Evolutionary conservation across 106 monocot genomes (phyloP), one percentile per base, ranked within the genome.

Genomic region (Dactylorhiza incarnata): DNA sequence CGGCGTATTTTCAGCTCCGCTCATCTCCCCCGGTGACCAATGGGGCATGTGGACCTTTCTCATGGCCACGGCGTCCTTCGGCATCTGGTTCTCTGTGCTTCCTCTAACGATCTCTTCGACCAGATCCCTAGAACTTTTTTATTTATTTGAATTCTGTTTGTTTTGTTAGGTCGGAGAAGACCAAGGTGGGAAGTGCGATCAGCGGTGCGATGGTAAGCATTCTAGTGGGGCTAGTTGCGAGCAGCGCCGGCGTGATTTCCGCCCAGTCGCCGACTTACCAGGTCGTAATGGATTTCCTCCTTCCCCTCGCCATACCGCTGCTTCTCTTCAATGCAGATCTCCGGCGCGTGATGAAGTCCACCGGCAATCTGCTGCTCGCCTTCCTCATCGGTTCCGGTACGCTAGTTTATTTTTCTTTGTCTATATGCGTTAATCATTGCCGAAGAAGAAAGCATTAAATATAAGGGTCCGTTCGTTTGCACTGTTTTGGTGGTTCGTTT

Each of bases 381-480:
- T 89, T 89, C 83, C 63, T 89, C 66, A 68, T 83, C 1, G 89
- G 89, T 25, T 83, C 88, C n/a, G 85, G 88, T 85, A n/a, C 51
- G 24, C 49, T 45, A 17, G 3, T 58, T 14, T 17, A 20, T 5
- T 50, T 50, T 11, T 50, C 50, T 11, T 11, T 50, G 11, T 11
- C 11, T 5, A 6, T n/a, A n/a, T n/a, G n/a, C n/a, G n/a, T n/a
- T n/a, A n/a, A n/a, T n/a, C n/a, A 50, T 50, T 50, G 11, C 9
- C 50, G 6, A 50, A 6, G 50, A 50, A 50, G 11, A 50, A 50
- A 7, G 50, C 50, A 6, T 11, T 50, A 50, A 50, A 50, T 11
- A 50, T 50, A 6, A 7, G 50, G 6, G 6, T 50, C 50, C 11
- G 6, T 50, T 6, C 50, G 11, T 50, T 6, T 7, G 11, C 9